phyloP scores from a whole-genome alignment of 2,329 filamentous ascomycete species.

The Phoma sp. region DNA sequence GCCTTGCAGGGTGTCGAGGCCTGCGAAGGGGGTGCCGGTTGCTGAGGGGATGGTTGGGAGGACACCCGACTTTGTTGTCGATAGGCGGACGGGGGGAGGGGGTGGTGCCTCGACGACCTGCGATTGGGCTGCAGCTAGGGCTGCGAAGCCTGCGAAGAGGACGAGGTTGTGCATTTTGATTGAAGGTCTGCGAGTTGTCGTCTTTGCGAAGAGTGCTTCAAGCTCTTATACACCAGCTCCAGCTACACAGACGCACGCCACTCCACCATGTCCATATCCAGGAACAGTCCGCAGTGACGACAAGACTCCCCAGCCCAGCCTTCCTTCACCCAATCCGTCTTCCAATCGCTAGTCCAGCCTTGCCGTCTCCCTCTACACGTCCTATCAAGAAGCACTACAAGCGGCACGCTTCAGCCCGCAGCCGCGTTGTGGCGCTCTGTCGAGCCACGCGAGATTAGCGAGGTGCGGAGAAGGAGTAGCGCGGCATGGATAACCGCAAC shows the following conservation, averaged over 20 bases:
- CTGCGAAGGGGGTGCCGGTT: constrained; percentile 24
- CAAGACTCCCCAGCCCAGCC: constrained; percentile 6
- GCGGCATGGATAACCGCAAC: not conserved
- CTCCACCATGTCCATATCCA: not conserved
- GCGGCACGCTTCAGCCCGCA: not conserved
- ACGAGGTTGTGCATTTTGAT: constrained; percentile 7
- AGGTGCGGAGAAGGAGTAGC: not conserved
- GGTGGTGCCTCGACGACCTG: constrained; percentile 28
- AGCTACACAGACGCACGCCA: not conserved
- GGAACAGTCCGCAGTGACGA: constrained; percentile 3
- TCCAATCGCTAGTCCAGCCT: not conserved
- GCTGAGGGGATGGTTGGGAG: constrained; percentile 23
- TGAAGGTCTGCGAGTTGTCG: not conserved
- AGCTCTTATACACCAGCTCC: not conserved
- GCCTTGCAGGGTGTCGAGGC: constrained; percentile 34
- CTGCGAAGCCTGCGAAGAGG: constrained; percentile 18
- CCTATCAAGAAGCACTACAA: not conserved
- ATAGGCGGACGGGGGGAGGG: constrained; percentile 21
- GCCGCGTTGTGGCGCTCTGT: constrained; percentile 2
- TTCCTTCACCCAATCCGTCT: not conserved
- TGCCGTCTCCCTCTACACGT: not conserved
- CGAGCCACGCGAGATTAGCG: constrained; percentile 5
- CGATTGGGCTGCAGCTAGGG: constrained; percentile 17
- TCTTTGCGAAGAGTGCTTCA: not conserved
- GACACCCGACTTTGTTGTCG: constrained; percentile 31